phyloP scores from a whole-genome alignment of 257 asterid species.

The Henckelia pumila region DNA sequence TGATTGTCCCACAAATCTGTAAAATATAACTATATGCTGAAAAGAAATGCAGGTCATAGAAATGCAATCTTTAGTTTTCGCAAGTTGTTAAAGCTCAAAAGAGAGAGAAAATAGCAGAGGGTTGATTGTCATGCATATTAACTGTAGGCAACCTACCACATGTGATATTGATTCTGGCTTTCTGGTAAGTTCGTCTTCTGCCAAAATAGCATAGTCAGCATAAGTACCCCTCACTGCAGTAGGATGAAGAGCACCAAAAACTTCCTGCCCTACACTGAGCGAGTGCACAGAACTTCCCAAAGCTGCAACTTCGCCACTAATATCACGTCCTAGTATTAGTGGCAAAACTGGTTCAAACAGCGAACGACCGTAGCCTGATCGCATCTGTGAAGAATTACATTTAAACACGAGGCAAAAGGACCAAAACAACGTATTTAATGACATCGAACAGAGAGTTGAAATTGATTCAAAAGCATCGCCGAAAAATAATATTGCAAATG shows the following conservation, averaged over 20 bases:
- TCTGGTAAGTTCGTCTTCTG: conserved; percentile 70
- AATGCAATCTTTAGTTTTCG: background rate
- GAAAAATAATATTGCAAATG: background rate
- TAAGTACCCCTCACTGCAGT: conserved; percentile 99
- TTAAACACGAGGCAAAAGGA: conserved; percentile 12
- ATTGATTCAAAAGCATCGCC: background rate
- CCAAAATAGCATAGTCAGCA: conserved; percentile 80
- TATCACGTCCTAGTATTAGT: conserved; percentile 87
- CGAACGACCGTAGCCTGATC: conserved; percentile 96
- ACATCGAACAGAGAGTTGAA: background rate
- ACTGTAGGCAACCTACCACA: conserved; percentile 51
- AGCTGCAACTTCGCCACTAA: conserved; percentile 94
- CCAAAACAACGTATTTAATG: conserved; percentile 5
- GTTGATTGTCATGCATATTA: conserved; percentile 5
- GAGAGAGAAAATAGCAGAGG: background rate
- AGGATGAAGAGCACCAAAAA: conserved; percentile 96
- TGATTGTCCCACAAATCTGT: conserved; percentile 8
- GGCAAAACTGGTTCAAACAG: conserved; percentile 81
- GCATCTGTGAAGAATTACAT: conserved; percentile 55
- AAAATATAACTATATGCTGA: conserved; percentile 14
- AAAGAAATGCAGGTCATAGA: background rate
- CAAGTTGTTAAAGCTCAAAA: conserved; percentile 9
- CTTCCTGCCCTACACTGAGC: conserved; percentile 79
- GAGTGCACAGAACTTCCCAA: conserved; percentile 71
- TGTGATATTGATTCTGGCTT: conserved; percentile 84